Evolutionary conservation across 2,329 filamentous ascomycete genomes (phyloP).

Genomic region (Cladosporium sp.): DNA sequence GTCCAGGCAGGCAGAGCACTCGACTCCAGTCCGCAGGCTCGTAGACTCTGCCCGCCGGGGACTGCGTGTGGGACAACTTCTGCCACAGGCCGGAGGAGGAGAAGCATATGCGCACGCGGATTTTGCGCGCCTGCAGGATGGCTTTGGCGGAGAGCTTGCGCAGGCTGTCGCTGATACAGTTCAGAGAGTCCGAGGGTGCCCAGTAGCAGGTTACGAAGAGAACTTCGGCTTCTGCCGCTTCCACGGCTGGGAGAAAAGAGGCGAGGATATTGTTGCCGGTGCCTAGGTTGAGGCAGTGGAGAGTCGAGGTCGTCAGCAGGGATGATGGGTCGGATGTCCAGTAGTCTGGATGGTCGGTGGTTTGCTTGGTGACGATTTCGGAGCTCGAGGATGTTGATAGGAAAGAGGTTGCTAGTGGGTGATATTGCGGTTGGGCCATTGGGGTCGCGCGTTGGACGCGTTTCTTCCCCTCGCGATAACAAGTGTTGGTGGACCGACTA

Average conservation of each 20-base stretch:
- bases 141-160: slow-evolving; percentile 52
- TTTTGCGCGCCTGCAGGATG: slow-evolving; percentile 27
- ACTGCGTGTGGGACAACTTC: slow-evolving; percentile 69
- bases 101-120: slow-evolving; percentile 69
- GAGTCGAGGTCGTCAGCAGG: slow-evolving; percentile 28
- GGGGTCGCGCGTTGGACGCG: no score
- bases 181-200: slow-evolving; percentile 60
- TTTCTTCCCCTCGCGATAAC: no score
- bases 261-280: slow-evolving; percentile 41
- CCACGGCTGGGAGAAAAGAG: slow-evolving; percentile 56
- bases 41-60: slow-evolving; percentile 58
- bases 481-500: no score
- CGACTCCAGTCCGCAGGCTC: slow-evolving; percentile 53
- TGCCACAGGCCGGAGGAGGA: slow-evolving; percentile 69
- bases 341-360: slow-evolving; percentile 13
- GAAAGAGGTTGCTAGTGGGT: slow-evolving; percentile 2
- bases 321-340: slow-evolving; percentile 7
- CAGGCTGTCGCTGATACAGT: slow-evolving; percentile 55
- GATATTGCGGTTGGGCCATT: background rate
- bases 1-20: slow-evolving; percentile 59
- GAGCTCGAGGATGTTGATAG: background rate
- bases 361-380: background rate
- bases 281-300: slow-evolving; percentile 38
- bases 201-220: slow-evolving; percentile 81
- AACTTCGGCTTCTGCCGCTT: slow-evolving; percentile 57